Percentiles rank a stretch among this genome's conserved stretches.
These are phyloP conservation scores for Penicillium sp. DNA, from an alignment of 2,329 filamentous ascomycete species.

Conservation along the genomic window DNA sequence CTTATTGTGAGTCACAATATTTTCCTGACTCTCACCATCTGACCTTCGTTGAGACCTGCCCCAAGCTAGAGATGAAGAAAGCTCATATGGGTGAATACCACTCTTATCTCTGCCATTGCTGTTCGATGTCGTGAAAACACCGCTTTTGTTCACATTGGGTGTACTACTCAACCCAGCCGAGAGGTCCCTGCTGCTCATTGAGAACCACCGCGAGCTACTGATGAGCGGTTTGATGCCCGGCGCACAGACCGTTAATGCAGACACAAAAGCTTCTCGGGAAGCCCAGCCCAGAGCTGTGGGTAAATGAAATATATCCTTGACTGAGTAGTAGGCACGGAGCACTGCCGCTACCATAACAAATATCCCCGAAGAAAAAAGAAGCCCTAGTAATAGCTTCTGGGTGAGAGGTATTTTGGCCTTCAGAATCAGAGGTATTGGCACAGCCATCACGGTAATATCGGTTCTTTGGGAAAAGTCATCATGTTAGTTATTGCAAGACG, in stretches of 20 bases:
- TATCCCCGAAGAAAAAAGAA: conserved; percentile 23
- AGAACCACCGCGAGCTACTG: conserved; percentile 13
- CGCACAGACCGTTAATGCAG: conserved; percentile 20
- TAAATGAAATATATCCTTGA: conserved; percentile 18
- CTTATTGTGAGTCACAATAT: conserved; percentile 10
- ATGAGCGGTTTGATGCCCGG: conserved; percentile 24
- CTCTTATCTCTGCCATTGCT: conserved; percentile 2
- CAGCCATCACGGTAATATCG: conserved; percentile 21
- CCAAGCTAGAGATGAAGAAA: background rate
- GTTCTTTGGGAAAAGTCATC: conserved; percentile 9
- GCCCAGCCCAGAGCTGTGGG: conserved; percentile 24
- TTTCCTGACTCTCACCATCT: conserved; percentile 17
- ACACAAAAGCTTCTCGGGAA: conserved; percentile 22
- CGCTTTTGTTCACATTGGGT: background rate
- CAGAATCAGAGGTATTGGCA: conserved; percentile 25
- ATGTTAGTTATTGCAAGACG: background rate
- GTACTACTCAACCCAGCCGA: background rate
- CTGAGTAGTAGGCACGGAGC: conserved; percentile 28
- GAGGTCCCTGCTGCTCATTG: background rate
- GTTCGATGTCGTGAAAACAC: conserved; percentile 7
- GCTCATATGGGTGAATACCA: conserved; percentile 12
- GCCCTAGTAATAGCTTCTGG: conserved; percentile 21
- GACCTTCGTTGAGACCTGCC: background rate
- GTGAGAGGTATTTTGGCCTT: conserved; percentile 14
- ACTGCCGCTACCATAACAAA: conserved; percentile 24